Evolutionary conservation across 2,329 filamentous ascomycete species (phyloP).

Genomic region (Calonectria multiphialidica): DNA sequence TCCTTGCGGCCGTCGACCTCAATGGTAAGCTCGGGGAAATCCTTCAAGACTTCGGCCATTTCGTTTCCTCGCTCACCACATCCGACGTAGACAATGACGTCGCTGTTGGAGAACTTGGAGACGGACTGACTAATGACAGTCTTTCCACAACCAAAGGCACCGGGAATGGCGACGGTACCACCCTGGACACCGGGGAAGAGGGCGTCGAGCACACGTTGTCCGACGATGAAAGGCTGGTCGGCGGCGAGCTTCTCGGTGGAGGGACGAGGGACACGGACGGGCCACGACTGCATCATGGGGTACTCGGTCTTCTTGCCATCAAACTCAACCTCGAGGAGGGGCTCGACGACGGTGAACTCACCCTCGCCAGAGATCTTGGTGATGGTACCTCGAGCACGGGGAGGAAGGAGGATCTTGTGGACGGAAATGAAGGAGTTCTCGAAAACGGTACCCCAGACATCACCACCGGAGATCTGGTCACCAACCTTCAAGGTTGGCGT

Average conservation of each 20-base stretch:
- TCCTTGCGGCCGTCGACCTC: conserved; percentile 94
- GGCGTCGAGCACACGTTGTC: conserved; percentile 95
- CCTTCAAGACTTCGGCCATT: conserved; percentile 99
- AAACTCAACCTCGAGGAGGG: conserved; percentile 96
- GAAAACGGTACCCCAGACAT: conserved; percentile 93
- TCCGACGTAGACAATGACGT: conserved; percentile 98
- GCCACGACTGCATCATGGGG: conserved; percentile 99
- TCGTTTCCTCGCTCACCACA: conserved; percentile 94
- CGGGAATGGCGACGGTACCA: conserved; percentile 97
- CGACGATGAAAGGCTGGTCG: conserved; percentile 92
- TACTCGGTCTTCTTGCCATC: conserved; percentile 95
- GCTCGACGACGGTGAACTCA: conserved; percentile 92
- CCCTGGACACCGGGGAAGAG: conserved; percentile 97
- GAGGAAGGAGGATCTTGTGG: conserved; percentile 93
- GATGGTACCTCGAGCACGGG: conserved; percentile 90
- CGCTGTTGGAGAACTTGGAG: conserved; percentile 99
- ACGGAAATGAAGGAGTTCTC: conserved; percentile 96
- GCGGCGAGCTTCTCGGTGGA: conserved; percentile 92
- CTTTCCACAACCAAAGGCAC: conserved; percentile 98
- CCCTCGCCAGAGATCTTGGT: conserved; percentile 91
- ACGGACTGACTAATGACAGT: conserved; percentile 99
- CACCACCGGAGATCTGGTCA: conserved; percentile 96
- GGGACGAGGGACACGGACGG: conserved; percentile 94
- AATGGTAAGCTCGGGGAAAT: conserved; percentile 98
- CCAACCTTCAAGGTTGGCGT: conserved; percentile 92